A percentile compares a stretch with the other conserved stretches of the same genome.
phyloP scores from a whole-genome alignment of 1,284 basidiomycete species.

The Agaricales sp. region DNA sequence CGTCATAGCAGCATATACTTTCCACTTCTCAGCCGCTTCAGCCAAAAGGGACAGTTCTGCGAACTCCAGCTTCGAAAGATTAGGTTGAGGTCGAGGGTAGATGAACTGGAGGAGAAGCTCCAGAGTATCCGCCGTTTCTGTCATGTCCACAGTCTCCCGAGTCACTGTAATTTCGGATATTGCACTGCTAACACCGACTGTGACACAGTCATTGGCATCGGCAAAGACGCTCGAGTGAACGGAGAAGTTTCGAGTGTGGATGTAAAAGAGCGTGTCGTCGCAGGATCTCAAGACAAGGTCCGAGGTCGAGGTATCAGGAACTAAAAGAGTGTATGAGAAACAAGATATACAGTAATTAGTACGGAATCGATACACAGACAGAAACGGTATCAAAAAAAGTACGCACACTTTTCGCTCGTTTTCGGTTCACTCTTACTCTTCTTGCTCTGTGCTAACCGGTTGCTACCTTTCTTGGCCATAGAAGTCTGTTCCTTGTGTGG shows the following conservation, averaged over 20 bases:
- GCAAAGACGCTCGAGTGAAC: not conserved
- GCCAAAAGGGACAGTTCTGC: slow-evolving; percentile 5
- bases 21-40: slow-evolving; percentile 15
- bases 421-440: too few species aligned
- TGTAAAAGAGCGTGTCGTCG: not conserved
- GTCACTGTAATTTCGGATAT: slow-evolving; percentile 3
- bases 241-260: not conserved
- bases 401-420: too few species aligned
- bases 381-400: too few species aligned
- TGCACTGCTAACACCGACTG: not conserved
- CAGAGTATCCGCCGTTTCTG: slow-evolving; percentile 9
- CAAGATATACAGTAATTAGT: too few species aligned
- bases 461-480: too few species aligned
- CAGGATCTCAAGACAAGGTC: not conserved
- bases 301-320: too few species aligned
- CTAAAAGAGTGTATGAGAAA: too few species aligned
- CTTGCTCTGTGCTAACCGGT: too few species aligned
- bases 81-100: slow-evolving; percentile 9
- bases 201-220: not conserved
- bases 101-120: slow-evolving; percentile 12
- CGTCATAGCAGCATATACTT: slow-evolving; percentile 11
- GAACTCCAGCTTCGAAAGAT: slow-evolving; percentile 8
- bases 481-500: too few species aligned
- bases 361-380: too few species aligned
- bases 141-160: slow-evolving; percentile 8